A percentile compares a stretch with the other conserved stretches of the same genome.
These are phyloP conservation scores for Syzygium syzygioides DNA, from an alignment of 441 rosid genomes.

Conservation along the genomic window DNA sequence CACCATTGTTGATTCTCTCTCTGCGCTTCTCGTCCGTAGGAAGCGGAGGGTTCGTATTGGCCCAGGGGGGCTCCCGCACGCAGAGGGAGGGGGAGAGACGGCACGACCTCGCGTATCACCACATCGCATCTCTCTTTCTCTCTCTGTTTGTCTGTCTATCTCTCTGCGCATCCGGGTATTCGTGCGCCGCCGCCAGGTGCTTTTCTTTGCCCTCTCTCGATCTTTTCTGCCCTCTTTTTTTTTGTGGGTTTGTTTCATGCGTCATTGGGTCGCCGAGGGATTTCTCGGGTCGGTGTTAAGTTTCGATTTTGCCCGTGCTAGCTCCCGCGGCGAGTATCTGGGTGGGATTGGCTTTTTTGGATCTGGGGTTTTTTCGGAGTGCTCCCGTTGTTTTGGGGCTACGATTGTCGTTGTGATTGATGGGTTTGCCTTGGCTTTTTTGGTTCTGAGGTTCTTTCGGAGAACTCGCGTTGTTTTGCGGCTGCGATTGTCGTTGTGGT, in stretches of 20 bases:
- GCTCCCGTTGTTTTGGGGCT: background rate
- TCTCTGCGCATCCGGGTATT: background rate
- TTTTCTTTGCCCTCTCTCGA: background rate
- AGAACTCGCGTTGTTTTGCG: background rate
- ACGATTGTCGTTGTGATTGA: background rate
- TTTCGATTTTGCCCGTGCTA: background rate
- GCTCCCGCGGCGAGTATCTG: background rate
- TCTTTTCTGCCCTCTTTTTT: background rate
- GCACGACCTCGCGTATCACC: background rate
- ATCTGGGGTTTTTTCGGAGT: background rate
- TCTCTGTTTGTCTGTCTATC: background rate
- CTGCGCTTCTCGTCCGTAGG: background rate
- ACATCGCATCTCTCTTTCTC: background rate
- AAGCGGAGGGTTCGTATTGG: background rate
- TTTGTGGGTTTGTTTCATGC: background rate
- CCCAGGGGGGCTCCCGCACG: background rate
- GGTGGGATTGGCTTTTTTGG: background rate
- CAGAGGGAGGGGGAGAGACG: background rate
- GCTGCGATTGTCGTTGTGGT: background rate
- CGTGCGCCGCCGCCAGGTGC: conserved; percentile 1
- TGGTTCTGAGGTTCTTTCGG: background rate
- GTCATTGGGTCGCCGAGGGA: background rate
- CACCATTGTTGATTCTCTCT: background rate
- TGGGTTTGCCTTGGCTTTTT: background rate
- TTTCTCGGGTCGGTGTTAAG: background rate